Conservation (phyloP, 352 stramenopile species). For the Phytophthora idaei region DNA sequence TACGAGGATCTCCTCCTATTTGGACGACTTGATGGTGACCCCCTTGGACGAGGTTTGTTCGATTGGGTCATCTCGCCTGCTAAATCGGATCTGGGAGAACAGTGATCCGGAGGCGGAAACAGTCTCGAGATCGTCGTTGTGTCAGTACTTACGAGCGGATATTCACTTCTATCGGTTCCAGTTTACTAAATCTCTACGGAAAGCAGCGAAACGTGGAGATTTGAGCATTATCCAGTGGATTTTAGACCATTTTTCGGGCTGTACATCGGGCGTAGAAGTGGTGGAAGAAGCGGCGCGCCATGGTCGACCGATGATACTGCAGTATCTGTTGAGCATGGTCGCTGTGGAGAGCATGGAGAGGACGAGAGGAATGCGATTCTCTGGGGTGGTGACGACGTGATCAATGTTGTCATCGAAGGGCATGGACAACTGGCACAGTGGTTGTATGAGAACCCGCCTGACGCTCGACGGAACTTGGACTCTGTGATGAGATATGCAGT, state of each 20-base stretch:
- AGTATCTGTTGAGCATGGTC: slow-evolving; percentile 13
- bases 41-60: slow-evolving; percentile 15
- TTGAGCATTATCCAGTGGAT: slow-evolving; percentile 17
- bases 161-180: slow-evolving; percentile 20
- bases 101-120: slow-evolving; percentile 6
- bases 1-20: slow-evolving; percentile 16
- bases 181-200: slow-evolving; percentile 10
- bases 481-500: slow-evolving; percentile 7
- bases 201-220: slow-evolving; percentile 11
- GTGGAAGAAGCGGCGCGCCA: slow-evolving; percentile 18
- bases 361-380: slow-evolving; percentile 8
- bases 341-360: not conserved
- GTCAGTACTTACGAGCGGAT: slow-evolving; percentile 9
- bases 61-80: slow-evolving; percentile 4
- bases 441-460: slow-evolving; percentile 19
- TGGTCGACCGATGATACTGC: slow-evolving; percentile 17
- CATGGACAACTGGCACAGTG: slow-evolving; percentile 6
- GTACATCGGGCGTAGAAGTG: slow-evolving; percentile 16
- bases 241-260: slow-evolving; percentile 12
- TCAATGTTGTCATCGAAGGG: slow-evolving; percentile 7
- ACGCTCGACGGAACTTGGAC: slow-evolving; percentile 3
- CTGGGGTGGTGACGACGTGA: slow-evolving; percentile 23
- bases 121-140: slow-evolving; percentile 15
- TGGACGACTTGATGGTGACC: slow-evolving; percentile 20
- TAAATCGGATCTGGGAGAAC: slow-evolving; percentile 25